Base-by-base conservation (phyloP, 371 early-diverging fungal genomes). In the Nematocida ausubeli region DNA sequence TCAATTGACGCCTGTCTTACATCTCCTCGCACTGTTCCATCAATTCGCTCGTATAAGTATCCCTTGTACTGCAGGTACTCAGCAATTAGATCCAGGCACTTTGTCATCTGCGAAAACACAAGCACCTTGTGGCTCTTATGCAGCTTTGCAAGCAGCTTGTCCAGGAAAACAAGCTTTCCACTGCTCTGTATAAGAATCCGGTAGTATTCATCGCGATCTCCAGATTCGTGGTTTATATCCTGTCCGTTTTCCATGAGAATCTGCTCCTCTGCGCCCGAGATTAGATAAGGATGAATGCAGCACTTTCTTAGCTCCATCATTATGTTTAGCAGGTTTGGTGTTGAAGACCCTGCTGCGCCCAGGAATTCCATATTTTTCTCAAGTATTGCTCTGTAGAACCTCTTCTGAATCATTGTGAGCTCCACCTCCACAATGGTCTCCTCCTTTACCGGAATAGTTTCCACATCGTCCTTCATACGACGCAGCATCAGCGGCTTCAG, bases 221-320 rank as follows among this genome's bases (percentile, higher is more conserved):
- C 69, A 19, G 7, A n/a, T 50, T 65, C 72, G 44, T 58, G 32
- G 30, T 55, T 67, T 37, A 19, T 56, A 14, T 75, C 80, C 60
- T 80, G 70, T 26, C 71, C 68, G 56, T 67, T 66, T 56, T 84
- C 86, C 30, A 75, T 63, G 22, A 85, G 81, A 56, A 84, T 84
- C 70, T 81, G 72, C 64, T 84, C 86, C 83, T 96, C 96, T 19
- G 98, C 92, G 63, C 91, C 91, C 12, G 91, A 91, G 54, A 98
- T 91, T 52, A 99, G 86, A 84, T 90, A 98, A 1, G 99, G 98
- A 84, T 98, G 98, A 83, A 97, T 98, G 79, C 94, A 92, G 60
- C 93, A 95, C 84, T 98, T 98, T 84, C 96, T 93, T 39, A 99
- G 89, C 88, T 98, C 96, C 96, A 96, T 96, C 95, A 99, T 91